Evolutionary conservation across 2,329 filamentous ascomycete species (phyloP).

Genomic region (Fusarium gaditjirri): DNA sequence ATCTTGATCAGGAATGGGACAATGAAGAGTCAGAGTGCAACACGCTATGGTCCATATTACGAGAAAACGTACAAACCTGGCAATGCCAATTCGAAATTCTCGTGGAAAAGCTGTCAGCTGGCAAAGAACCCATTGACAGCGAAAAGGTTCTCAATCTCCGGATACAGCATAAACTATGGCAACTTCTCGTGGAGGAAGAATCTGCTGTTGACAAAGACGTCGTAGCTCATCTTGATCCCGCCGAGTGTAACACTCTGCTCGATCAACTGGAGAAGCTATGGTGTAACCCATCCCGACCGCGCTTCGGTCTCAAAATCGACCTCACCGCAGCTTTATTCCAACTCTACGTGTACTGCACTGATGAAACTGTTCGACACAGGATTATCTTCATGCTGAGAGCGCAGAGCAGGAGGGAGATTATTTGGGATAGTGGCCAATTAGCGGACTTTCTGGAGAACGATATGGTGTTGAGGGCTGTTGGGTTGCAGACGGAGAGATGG

Average conservation of each 20-base stretch:
- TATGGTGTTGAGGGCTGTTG: not conserved
- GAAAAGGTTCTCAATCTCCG: conserved; percentile 2
- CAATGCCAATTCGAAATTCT: not conserved
- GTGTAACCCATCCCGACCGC: not conserved
- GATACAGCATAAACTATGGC: conserved; percentile 12
- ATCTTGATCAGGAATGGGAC: conserved; percentile 11
- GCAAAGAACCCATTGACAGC: not conserved
- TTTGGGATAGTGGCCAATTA: not conserved
- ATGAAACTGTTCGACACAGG: not conserved
- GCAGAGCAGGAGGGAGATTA: conserved; percentile 3
- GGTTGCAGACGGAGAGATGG: not conserved
- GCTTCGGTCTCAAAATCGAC: conserved; percentile 5
- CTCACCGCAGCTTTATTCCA: conserved; percentile 6
- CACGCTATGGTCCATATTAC: not conserved
- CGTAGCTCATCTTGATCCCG: not conserved
- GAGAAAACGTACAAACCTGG: not conserved
- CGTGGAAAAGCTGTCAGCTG: not conserved
- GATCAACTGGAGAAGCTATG: conserved; percentile 5
- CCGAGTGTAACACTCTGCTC: not conserved
- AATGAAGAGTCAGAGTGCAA: conserved; percentile 6
- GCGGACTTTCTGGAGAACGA: conserved; percentile 9
- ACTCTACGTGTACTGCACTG: conserved; percentile 3
- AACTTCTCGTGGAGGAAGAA: not conserved
- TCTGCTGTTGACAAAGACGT: not conserved
- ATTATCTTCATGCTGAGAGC: not conserved